These are phyloP conservation scores for Oxyria digyna DNA, from an alignment of 148 eudicot species.

Conservation along the genomic window DNA sequence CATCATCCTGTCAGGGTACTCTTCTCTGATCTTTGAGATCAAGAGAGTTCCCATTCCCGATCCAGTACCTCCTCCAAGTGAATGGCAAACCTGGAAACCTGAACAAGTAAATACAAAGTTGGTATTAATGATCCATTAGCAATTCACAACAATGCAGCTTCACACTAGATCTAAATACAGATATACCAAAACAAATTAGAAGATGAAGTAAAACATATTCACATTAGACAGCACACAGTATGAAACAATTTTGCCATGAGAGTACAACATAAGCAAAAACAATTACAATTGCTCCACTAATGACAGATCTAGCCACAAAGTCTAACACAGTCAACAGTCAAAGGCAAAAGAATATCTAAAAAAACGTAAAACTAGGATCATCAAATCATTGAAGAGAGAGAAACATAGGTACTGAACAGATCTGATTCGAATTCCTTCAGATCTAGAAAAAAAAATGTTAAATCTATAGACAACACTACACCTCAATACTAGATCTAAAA, in stretches of 20 bases:
- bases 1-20: conserved; percentile 10
- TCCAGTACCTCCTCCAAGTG: conserved; percentile 13
- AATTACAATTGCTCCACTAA: neutral
- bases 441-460: neutral
- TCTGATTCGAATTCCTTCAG: neutral
- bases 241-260: neutral
- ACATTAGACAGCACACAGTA: neutral
- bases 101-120: neutral
- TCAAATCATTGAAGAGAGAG: neutral
- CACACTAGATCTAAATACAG: neutral
- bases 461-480: neutral
- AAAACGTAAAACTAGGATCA: neutral
- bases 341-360: neutral
- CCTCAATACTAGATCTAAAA: neutral
- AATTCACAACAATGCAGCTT: neutral
- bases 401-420: neutral
- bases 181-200: neutral
- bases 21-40: conserved; percentile 12
- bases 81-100: conserved; percentile 13
- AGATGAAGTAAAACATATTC: neutral
- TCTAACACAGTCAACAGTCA: neutral
- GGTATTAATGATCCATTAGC: neutral
- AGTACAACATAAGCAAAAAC: neutral
- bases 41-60: conserved; percentile 13
- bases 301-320: neutral